Evolutionary conservation across 225 moss, liverwort and hornwort genomes (phyloP).

Genomic region (Physcomitrium patens): DNA sequence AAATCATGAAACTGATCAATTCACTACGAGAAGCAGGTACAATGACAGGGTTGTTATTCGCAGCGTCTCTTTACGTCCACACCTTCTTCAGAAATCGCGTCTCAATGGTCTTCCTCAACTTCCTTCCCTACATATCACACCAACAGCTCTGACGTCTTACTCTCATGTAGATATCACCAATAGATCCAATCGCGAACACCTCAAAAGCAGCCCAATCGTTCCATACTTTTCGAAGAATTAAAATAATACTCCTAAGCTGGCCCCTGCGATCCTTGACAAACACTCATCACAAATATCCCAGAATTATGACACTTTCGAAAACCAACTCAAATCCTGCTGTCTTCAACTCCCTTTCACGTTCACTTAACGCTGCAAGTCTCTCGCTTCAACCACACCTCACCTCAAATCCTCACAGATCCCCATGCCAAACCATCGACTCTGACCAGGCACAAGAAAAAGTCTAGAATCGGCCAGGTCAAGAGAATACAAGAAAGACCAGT

Average conservation of each 20-base stretch:
- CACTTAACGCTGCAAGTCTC: constrained; percentile 17
- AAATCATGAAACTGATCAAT: constrained; percentile 25
- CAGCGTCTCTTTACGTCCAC: constrained; percentile 36
- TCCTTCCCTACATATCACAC: constrained; percentile 22
- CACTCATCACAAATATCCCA: constrained; percentile 10
- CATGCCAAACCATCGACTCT: constrained; percentile 13
- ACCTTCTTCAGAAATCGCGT: constrained; percentile 38
- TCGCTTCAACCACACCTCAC: constrained; percentile 39
- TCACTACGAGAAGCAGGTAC: constrained; percentile 31
- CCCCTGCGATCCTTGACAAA: background rate
- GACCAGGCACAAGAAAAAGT: background rate
- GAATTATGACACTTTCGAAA: background rate
- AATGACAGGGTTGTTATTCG: constrained; percentile 36
- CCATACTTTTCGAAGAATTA: constrained; percentile 21
- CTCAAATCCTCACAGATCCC: constrained; percentile 22
- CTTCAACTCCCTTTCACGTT: constrained; percentile 11
- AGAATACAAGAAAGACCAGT: background rate
- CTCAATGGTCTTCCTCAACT: constrained; percentile 23
- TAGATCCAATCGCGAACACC: constrained; percentile 1
- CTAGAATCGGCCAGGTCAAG: background rate
- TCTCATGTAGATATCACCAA: constrained; percentile 24
- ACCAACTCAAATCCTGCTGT: background rate
- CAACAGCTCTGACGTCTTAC: constrained; percentile 3
- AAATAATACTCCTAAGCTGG: constrained; percentile 18
- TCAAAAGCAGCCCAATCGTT: background rate